A percentile compares a stretch with the other conserved stretches of the same genome.
Conservation (phyloP, 176 grass and related monocot species). For the Elaeis guineensis region DNA sequence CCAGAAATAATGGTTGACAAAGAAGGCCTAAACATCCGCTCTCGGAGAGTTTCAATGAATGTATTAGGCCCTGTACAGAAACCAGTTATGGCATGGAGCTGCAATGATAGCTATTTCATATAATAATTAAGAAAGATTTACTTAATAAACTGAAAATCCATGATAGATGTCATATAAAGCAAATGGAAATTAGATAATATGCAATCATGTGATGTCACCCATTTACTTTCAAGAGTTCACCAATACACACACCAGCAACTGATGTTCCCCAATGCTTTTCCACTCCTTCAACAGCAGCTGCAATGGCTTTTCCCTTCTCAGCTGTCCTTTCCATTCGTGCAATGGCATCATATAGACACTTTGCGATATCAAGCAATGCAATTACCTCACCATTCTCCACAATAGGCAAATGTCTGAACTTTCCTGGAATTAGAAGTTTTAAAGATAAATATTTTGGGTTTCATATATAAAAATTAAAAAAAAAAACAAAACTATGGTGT, state of each 20-base stretch:
- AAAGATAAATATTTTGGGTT: not conserved
- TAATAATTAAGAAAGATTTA: no score
- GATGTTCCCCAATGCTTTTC: slow-evolving; percentile 54
- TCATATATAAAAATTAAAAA: no score
- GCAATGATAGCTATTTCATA: no score
- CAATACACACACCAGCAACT: slow-evolving; percentile 9
- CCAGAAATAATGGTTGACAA: slow-evolving; percentile 32
- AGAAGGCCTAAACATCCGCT: slow-evolving; percentile 60
- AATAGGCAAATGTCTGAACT: slow-evolving; percentile 75
- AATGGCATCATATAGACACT: slow-evolving; percentile 73
- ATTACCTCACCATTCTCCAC: slow-evolving; percentile 91
- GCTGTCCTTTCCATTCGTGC: slow-evolving; percentile 52
- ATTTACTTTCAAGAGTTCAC: not conserved
- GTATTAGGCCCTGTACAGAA: slow-evolving; percentile 22
- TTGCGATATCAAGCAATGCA: slow-evolving; percentile 75
- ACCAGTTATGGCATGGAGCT: not conserved
- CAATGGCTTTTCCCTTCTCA: slow-evolving; percentile 55
- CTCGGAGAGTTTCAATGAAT: slow-evolving; percentile 50
- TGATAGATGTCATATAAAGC: no score
- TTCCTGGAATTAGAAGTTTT: slow-evolving; percentile 30
- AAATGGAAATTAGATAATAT: no score
- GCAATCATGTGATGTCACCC: not conserved
- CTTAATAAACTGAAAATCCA: no score
- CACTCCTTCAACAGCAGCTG: slow-evolving; percentile 24
- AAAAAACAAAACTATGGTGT: not conserved